A percentile compares a stretch with the other conserved stretches of the same genome.
These are phyloP conservation scores for Beauveria australis DNA, from an alignment of 2,329 filamentous ascomycete genomes.

Conservation along the genomic window DNA sequence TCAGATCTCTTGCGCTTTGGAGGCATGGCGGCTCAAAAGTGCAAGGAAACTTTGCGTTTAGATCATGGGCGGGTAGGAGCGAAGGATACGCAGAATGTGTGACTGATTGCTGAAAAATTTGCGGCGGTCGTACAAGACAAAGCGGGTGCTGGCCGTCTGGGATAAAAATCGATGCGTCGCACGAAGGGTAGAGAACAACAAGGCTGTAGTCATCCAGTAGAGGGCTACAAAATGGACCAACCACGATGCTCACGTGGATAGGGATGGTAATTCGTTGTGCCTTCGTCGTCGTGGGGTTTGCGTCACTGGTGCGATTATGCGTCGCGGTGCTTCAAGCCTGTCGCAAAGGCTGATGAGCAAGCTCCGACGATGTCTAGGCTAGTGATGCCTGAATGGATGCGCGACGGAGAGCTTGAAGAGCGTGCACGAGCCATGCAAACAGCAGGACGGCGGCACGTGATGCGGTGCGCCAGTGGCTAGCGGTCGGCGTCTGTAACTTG, in stretches of 20 bases:
- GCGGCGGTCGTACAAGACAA: neutral
- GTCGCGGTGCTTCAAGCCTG: neutral
- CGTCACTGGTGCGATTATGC: neutral
- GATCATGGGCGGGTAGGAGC: constrained; percentile 24
- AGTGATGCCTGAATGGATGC: neutral
- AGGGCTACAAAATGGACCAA: neutral
- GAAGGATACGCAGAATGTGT: neutral
- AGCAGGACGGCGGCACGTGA: constrained; percentile 8
- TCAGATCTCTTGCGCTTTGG: constrained; percentile 53
- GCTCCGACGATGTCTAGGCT: constrained; percentile 4
- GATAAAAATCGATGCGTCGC: neutral
- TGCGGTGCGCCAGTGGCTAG: neutral
- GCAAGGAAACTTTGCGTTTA: constrained; percentile 17
- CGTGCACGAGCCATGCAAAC: constrained; percentile 11
- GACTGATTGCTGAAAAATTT: neutral
- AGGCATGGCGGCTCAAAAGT: constrained; percentile 36
- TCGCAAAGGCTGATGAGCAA: constrained; percentile 5
- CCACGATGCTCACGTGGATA: neutral
- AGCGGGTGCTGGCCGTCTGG: neutral
- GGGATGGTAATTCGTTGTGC: neutral
- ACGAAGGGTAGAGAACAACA: neutral
- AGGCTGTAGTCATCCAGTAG: neutral
- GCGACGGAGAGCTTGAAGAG: neutral
- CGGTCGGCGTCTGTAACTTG: neutral
- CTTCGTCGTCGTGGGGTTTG: neutral